phyloP scores from a whole-genome alignment of 2,329 filamentous ascomycete species.

The Aspergillus sp. region DNA sequence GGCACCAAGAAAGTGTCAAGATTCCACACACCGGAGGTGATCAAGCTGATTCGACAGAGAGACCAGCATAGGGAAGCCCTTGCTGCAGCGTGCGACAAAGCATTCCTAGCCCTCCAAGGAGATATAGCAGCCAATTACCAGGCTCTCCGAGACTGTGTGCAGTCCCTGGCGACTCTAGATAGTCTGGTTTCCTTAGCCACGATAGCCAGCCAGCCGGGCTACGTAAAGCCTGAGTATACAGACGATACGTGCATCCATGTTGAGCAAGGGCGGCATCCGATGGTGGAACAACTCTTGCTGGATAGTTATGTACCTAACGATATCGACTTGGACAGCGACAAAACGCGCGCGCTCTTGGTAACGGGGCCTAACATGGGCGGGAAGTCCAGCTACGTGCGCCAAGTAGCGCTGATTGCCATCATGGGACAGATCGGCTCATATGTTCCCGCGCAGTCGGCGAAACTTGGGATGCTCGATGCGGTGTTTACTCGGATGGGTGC shows the following conservation, averaged over 20 bases:
- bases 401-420: slow-evolving; percentile 85
- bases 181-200: slow-evolving; percentile 83
- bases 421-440: slow-evolving; percentile 95
- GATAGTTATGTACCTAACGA: slow-evolving; percentile 90
- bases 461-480: slow-evolving; percentile 80
- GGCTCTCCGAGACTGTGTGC: slow-evolving; percentile 81
- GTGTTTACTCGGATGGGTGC: slow-evolving; percentile 96
- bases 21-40: slow-evolving; percentile 91
- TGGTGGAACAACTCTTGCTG: slow-evolving; percentile 88
- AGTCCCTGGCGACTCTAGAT: slow-evolving; percentile 82
- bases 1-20: slow-evolving; percentile 89
- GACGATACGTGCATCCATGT: slow-evolving; percentile 69
- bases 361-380: slow-evolving; percentile 99
- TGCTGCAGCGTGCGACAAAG: slow-evolving; percentile 83
- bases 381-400: slow-evolving; percentile 95
- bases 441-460: slow-evolving; percentile 74
- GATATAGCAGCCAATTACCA: slow-evolving; percentile 84
- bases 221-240: slow-evolving; percentile 72
- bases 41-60: slow-evolving; percentile 77
- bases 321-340: slow-evolving; percentile 66
- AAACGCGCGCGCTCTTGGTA: slow-evolving; percentile 75
- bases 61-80: slow-evolving; percentile 95
- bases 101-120: slow-evolving; percentile 70
- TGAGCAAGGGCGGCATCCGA: slow-evolving; percentile 79
- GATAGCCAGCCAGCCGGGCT: slow-evolving; percentile 82